A percentile compares a stretch with the other conserved stretches of the same genome.
Conservation (phyloP, 176 grass and related monocot genomes). For the Juncus inflexus region DNA sequence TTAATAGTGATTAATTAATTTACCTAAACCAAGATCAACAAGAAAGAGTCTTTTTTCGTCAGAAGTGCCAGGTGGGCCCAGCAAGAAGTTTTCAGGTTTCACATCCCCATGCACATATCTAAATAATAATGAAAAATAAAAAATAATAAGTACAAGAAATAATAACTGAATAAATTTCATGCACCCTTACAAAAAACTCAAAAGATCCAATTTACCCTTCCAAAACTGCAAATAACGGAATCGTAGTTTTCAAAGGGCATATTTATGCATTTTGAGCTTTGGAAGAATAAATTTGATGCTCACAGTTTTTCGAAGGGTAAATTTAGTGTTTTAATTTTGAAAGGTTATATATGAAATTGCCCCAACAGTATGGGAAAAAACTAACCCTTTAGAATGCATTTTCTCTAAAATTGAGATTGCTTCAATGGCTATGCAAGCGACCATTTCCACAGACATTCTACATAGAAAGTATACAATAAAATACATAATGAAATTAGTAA, state of each 20-base stretch:
- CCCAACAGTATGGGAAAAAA: constrained; percentile 6
- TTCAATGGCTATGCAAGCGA: constrained; percentile 97
- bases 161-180: background rate
- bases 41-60: constrained; percentile 98
- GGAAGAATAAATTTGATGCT: background rate
- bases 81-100: constrained; percentile 98
- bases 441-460: constrained; percentile 99
- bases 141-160: background rate
- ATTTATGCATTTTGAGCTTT: background rate
- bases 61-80: constrained; percentile 72
- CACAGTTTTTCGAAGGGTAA: too few relatives aligned
- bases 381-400: constrained; percentile 96
- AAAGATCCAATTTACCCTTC: too few relatives aligned
- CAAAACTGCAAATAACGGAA: too few relatives aligned
- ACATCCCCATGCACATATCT: constrained; percentile 98
- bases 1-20: background rate
- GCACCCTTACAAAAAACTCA: background rate
- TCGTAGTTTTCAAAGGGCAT: background rate
- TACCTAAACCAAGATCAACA: constrained; percentile 98
- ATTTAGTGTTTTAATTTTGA: too few relatives aligned
- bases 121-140: constrained; percentile 7
- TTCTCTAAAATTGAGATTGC: constrained; percentile 96
- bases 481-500: constrained; percentile 18
- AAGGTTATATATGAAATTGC: too few relatives aligned
- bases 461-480: background rate